These are phyloP conservation scores for Verticillium zaregamsianum DNA, from an alignment of 2,329 filamentous ascomycete genomes.

Conservation along the genomic window DNA sequence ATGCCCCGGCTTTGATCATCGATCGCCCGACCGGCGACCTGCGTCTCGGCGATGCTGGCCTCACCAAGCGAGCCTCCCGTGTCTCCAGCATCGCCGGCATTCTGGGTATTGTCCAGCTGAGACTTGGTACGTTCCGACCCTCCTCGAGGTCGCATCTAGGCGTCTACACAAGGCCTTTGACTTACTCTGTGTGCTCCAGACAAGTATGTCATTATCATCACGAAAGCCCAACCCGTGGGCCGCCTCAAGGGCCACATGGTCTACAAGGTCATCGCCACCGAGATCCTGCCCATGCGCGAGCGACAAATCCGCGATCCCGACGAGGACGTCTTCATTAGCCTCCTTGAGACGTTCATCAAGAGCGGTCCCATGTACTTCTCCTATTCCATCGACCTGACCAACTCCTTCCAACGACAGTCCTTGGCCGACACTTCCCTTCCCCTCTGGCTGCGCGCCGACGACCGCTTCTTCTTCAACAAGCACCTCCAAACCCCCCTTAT, in stretches of 20 bases:
- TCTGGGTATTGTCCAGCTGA: conserved; percentile 86
- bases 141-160: not conserved
- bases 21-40: conserved; percentile 91
- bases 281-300: conserved; percentile 91
- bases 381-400: conserved; percentile 94
- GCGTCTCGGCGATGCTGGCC: conserved; percentile 73
- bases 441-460: conserved; percentile 88
- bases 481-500: conserved; percentile 90
- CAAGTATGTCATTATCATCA: conserved; percentile 96
- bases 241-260: conserved; percentile 93
- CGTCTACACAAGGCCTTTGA: not conserved
- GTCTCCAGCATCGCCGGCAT: conserved; percentile 95
- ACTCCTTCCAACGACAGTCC: conserved; percentile 91
- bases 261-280: conserved; percentile 86
- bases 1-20: conserved; percentile 81
- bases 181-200: conserved; percentile 40
- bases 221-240: conserved; percentile 86
- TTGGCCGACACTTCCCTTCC: conserved; percentile 67
- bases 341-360: conserved; percentile 79
- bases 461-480: conserved; percentile 98
- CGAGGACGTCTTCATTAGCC: conserved; percentile 82
- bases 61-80: conserved; percentile 65
- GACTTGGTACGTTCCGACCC: conserved; percentile 66
- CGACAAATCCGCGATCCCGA: conserved; percentile 86
- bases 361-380: conserved; percentile 95